phyloP scores from a whole-genome alignment of 176 grass and related monocot genomes.

The Bonia amplexicaulis region DNA sequence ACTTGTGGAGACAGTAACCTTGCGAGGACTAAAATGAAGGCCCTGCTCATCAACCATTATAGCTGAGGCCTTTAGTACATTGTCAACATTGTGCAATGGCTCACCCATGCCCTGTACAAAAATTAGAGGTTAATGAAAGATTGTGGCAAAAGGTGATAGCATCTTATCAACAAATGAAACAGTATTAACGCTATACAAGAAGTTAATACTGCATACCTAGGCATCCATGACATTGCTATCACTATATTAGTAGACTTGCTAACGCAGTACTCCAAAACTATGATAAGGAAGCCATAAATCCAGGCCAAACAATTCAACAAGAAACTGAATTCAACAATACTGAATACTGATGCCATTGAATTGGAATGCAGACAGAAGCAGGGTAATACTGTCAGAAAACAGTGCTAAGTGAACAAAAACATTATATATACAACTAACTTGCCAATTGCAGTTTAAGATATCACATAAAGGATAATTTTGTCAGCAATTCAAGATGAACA shows the following conservation, averaged over 20 bases:
- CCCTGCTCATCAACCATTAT: slow-evolving; percentile 96
- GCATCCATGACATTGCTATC: not conserved
- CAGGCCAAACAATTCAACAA: slow-evolving; percentile 5
- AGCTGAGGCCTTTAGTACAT: slow-evolving; percentile 68
- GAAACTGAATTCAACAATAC: not conserved
- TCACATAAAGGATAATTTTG: not conserved
- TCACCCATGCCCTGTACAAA: slow-evolving; percentile 85
- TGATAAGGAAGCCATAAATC: slow-evolving; percentile 4
- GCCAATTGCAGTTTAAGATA: not conserved
- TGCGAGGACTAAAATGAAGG: slow-evolving; percentile 91
- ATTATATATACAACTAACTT: not conserved
- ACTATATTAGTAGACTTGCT: not conserved
- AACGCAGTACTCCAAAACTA: not conserved
- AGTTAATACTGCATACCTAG: not conserved
- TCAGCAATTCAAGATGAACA: not conserved
- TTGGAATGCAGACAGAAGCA: slow-evolving; percentile 9
- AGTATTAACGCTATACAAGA: not conserved
- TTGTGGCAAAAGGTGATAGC: not conserved
- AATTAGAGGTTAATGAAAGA: slow-evolving; percentile 11
- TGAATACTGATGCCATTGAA: not conserved
- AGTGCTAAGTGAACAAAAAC: not conserved
- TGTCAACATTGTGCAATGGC: slow-evolving; percentile 89
- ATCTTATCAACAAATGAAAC: slow-evolving; percentile 14
- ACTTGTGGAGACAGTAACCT: slow-evolving; percentile 87
- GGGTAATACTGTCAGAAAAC: not conserved